These are phyloP conservation scores for Protea cynaroides DNA, from an alignment of 164 flowering plant species.

Conservation along the genomic window DNA sequence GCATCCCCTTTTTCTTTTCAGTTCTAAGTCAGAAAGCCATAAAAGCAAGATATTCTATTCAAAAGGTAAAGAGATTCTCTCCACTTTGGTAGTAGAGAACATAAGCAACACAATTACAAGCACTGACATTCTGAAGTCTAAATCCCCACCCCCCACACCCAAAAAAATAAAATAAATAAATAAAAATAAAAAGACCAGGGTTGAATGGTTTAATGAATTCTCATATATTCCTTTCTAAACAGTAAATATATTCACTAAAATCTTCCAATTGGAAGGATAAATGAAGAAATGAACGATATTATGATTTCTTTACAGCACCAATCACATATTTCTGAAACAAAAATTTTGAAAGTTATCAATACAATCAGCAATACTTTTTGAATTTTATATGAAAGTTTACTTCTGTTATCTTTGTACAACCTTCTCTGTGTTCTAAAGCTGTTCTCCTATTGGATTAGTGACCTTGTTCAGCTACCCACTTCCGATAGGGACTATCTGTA, in stretches of 20 bases:
- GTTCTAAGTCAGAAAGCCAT: too few relatives aligned
- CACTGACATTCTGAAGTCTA: too few relatives aligned
- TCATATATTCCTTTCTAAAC: not conserved
- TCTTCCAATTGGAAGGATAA: not conserved
- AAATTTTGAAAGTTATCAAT: not conserved
- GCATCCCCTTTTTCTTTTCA: too few relatives aligned
- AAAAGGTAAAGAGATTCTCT: too few relatives aligned
- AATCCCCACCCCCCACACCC: too few relatives aligned
- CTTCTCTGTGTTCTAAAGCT: not conserved
- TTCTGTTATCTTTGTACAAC: not conserved
- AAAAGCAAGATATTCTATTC: too few relatives aligned
- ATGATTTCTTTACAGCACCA: not conserved
- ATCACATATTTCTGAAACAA: conserved; percentile 3
- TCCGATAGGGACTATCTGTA: not conserved
- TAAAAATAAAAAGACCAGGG: too few relatives aligned
- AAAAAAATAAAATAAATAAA: too few relatives aligned
- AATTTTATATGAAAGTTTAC: not conserved
- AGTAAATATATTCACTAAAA: too few relatives aligned
- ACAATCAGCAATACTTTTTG: conserved; percentile 4
- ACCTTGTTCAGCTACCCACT: not conserved
- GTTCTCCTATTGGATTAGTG: not conserved
- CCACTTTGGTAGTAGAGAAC: too few relatives aligned
- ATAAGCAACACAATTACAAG: too few relatives aligned
- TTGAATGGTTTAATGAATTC: not conserved
- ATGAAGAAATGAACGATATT: conserved; percentile 2